Evolutionary conservation across 2,329 filamentous ascomycete species (phyloP).

Genomic region (Endocalyx cinctus): DNA sequence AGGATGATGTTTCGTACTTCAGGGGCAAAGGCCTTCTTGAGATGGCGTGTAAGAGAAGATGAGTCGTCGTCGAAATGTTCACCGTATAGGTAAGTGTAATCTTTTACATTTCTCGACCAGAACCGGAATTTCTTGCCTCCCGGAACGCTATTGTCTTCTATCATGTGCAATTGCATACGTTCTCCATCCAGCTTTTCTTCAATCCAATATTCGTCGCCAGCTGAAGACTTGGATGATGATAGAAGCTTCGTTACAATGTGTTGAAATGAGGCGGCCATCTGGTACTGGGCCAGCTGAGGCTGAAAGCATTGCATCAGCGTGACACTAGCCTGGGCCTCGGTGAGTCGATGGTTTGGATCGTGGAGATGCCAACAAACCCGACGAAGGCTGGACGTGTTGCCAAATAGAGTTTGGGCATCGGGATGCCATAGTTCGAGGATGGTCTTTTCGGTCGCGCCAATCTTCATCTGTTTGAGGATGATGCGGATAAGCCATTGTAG

Average conservation of each 20-base stretch:
- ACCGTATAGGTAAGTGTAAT: conserved; percentile 94
- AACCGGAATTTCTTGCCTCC: conserved; percentile 76
- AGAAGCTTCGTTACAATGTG: conserved; percentile 67
- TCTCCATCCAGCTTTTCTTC: conserved; percentile 98
- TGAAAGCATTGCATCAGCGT: conserved; percentile 92
- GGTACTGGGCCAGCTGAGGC: conserved; percentile 89
- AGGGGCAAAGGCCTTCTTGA: conserved; percentile 70
- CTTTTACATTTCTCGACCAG: conserved; percentile 94
- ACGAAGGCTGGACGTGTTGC: conserved; percentile 82
- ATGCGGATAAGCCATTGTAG: conserved; percentile 93
- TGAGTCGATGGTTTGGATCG: conserved; percentile 67
- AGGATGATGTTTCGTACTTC: conserved; percentile 83
- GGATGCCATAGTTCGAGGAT: conserved; percentile 80
- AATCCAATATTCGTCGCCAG: conserved; percentile 84
- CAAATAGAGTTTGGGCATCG: conserved; percentile 74
- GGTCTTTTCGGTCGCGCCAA: conserved; percentile 80
- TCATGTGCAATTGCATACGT: conserved; percentile 94
- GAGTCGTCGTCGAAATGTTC: conserved; percentile 67
- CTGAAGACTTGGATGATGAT: conserved; percentile 51
- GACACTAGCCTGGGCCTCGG: conserved; percentile 70
- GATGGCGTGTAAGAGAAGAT: conserved; percentile 73
- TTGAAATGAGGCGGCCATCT: conserved; percentile 72
- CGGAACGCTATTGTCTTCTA: conserved; percentile 59
- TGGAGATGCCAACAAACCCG: conserved; percentile 92
- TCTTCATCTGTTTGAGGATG: conserved; percentile 72